These are phyloP conservation scores for Saccharum officinarum DNA, from an alignment of 176 grass and related monocot species.

Conservation along the genomic window DNA sequence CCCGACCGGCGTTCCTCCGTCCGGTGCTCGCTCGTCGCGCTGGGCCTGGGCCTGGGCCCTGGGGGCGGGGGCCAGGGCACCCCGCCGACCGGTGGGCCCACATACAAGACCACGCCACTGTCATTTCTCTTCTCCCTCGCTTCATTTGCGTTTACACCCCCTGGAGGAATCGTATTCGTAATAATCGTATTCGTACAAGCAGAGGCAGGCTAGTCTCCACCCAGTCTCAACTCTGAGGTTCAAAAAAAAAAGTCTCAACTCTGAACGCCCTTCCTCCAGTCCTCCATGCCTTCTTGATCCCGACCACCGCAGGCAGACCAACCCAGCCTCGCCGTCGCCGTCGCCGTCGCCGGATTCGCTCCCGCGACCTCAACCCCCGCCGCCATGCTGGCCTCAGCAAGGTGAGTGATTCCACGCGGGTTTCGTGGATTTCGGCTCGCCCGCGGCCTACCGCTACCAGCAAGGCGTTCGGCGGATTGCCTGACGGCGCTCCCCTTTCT, in stretches of 20 bases:
- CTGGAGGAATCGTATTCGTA: neutral
- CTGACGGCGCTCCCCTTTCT: neutral
- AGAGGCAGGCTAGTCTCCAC: neutral
- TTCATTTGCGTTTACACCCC: constrained; percentile 14
- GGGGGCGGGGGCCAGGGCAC: too few relatives aligned
- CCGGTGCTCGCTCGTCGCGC: too few relatives aligned
- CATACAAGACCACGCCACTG: neutral
- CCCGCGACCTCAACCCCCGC: neutral
- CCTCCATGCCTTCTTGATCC: constrained; percentile 22
- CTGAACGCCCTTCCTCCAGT: neutral
- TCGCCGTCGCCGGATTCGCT: neutral
- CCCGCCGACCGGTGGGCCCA: neutral
- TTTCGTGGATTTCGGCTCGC: neutral
- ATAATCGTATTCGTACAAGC: too few relatives aligned
- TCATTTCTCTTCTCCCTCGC: neutral
- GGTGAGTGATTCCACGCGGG: neutral
- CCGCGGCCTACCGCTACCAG: neutral
- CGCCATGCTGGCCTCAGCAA: constrained; percentile 34
- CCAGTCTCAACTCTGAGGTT: too few relatives aligned
- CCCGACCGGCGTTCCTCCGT: too few relatives aligned
- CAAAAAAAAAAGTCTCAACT: neutral
- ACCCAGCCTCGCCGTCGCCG: neutral
- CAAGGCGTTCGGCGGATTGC: constrained; percentile 26
- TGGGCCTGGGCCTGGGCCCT: too few relatives aligned
- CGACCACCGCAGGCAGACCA: neutral